Evolutionary conservation across 352 stramenopile genomes (phyloP).

Genomic region (Thraustotheca clavata): DNA sequence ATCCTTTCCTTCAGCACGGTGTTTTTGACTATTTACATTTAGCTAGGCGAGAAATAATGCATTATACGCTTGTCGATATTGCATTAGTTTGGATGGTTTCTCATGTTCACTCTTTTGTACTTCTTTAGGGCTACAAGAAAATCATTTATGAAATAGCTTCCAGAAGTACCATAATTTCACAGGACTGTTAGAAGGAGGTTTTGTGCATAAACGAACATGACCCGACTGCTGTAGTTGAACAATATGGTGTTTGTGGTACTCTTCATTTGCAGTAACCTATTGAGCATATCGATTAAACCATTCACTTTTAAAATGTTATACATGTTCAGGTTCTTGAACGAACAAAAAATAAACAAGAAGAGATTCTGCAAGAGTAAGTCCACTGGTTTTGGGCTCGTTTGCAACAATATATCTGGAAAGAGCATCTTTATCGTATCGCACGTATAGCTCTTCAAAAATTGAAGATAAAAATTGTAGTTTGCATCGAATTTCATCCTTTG

Average conservation of each 20-base stretch:
- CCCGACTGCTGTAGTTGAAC: conserved; percentile 63
- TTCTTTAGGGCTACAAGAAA: neutral
- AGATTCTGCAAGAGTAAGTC: conserved; percentile 47
- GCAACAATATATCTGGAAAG: neutral
- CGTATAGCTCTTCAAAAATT: conserved; percentile 3
- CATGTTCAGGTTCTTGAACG: conserved; percentile 23
- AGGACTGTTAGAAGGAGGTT: too few relatives aligned
- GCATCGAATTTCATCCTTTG: neutral
- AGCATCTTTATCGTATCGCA: conserved; percentile 9
- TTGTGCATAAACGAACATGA: conserved; percentile 55
- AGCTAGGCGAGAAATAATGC: conserved; percentile 21
- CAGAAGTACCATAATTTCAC: neutral
- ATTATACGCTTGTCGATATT: conserved; percentile 15
- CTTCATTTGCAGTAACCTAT: conserved; percentile 34
- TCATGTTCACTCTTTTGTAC: conserved; percentile 9
- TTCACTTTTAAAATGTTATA: conserved; percentile 22
- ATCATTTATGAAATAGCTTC: conserved; percentile 5
- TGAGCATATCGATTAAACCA: too few relatives aligned
- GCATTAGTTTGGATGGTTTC: conserved; percentile 9
- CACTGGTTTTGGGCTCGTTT: conserved; percentile 1
- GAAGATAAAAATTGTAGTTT: neutral
- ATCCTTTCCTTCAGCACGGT: conserved; percentile 19
- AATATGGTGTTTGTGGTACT: conserved; percentile 47
- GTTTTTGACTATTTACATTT: conserved; percentile 18
- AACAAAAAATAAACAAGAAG: conserved; percentile 50